phyloP scores from a whole-genome alignment of 805 yeast species.

The Wickerhamiella dianesei region DNA sequence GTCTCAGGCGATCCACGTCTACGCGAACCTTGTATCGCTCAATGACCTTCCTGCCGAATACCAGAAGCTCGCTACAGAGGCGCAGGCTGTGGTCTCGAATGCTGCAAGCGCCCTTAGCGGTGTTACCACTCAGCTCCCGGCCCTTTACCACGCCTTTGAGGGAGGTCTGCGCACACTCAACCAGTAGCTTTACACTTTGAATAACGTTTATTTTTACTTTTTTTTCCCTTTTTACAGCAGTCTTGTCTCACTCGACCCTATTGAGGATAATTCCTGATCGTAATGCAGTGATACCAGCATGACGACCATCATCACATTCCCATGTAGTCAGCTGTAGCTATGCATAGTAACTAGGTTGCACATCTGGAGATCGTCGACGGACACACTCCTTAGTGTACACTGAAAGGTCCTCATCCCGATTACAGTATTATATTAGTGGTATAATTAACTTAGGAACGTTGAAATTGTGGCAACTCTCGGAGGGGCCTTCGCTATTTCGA shows the following conservation, averaged over 20 bases:
- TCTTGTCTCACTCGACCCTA: not conserved
- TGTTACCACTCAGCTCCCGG: not conserved
- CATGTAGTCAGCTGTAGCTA: too few species aligned
- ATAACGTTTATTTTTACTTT: not conserved
- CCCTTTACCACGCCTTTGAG: not conserved
- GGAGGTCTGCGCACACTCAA: not conserved
- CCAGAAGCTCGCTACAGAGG: not conserved
- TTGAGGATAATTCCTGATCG: not conserved
- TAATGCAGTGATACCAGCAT: too few species aligned
- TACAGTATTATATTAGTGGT: too few species aligned
- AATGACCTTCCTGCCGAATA: not conserved
- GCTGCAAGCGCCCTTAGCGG: not conserved
- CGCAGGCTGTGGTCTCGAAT: not conserved
- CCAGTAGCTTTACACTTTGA: not conserved
- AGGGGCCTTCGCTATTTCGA: too few species aligned
- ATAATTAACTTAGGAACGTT: too few species aligned
- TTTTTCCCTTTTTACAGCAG: not conserved
- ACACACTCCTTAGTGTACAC: too few species aligned
- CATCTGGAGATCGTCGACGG: too few species aligned
- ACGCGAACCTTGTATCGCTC: not conserved
- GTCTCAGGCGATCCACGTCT: not conserved
- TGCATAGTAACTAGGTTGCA: too few species aligned
- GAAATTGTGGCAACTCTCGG: too few species aligned
- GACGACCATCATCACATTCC: too few species aligned
- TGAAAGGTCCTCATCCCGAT: too few species aligned